Percentiles rank a stretch among this genome's conserved stretches.
Evolutionary conservation across 176 grass and related monocot genomes (phyloP).

Genomic region (Dactylis glomerata): DNA sequence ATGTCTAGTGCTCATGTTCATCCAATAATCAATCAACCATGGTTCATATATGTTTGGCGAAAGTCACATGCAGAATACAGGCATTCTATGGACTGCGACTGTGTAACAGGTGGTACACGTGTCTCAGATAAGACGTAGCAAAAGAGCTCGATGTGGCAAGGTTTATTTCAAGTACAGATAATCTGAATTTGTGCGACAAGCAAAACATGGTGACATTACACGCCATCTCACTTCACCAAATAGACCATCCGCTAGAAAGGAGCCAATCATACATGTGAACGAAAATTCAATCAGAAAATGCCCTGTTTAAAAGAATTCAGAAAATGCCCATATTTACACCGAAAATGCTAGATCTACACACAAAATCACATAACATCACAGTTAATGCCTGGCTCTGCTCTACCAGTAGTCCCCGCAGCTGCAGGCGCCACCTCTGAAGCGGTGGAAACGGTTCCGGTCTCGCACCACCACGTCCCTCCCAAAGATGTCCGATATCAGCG

Average conservation of each 20-base stretch:
- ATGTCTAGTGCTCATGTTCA: too few species aligned
- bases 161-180: too few species aligned
- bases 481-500: constrained; percentile 56
- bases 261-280: constrained; percentile 5
- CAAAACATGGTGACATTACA: too few species aligned
- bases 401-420: constrained; percentile 65
- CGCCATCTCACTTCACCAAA: too few species aligned
- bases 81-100: not conserved
- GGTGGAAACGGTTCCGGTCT: constrained; percentile 74
- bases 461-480: constrained; percentile 51
- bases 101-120: not conserved
- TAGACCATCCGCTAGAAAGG: too few species aligned
- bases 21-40: not conserved
- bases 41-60: not conserved
- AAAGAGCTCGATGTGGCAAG: too few species aligned
- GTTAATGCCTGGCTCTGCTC: not conserved
- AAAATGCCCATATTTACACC: constrained; percentile 25
- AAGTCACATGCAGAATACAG: not conserved
- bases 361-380: constrained; percentile 11
- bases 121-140: not conserved
- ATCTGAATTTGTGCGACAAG: too few species aligned
- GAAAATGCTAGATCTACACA: too few species aligned
- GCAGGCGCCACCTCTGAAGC: constrained; percentile 58
- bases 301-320: too few species aligned
- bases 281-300: not conserved